Evolutionary conservation across 2,329 filamentous ascomycete genomes (phyloP).

Genomic region (Venturia oleaginea): DNA sequence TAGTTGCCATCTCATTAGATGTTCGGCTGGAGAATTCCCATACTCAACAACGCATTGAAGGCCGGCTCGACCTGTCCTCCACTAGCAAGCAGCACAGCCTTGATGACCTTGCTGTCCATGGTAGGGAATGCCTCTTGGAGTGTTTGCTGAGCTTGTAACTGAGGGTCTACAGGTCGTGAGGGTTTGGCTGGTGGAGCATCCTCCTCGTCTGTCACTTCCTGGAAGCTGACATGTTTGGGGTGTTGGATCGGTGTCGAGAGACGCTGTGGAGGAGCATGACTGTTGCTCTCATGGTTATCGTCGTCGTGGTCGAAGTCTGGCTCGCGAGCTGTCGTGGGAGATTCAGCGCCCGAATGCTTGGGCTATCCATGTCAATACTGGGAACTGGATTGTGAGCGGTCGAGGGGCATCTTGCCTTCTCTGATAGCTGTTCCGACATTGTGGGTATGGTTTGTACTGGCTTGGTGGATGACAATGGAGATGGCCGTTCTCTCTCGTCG

Average conservation of each 20-base stretch:
- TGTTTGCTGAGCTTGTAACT: slow-evolving; percentile 77
- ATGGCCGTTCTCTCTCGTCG: neutral
- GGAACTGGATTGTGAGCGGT: neutral
- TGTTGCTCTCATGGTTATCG: slow-evolving; percentile 40
- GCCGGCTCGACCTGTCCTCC: slow-evolving; percentile 81
- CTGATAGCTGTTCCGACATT: slow-evolving; percentile 10
- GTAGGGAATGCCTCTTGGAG: slow-evolving; percentile 88
- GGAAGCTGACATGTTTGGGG: slow-evolving; percentile 39
- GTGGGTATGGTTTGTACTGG: neutral
- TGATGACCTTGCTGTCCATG: slow-evolving; percentile 73
- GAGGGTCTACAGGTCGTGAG: slow-evolving; percentile 69
- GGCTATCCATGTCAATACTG: neutral
- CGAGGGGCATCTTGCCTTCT: slow-evolving; percentile 7
- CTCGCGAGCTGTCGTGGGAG: slow-evolving; percentile 29
- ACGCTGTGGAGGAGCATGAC: slow-evolving; percentile 24
- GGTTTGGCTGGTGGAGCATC: slow-evolving; percentile 63
- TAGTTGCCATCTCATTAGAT: slow-evolving; percentile 13
- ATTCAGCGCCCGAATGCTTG: slow-evolving; percentile 21
- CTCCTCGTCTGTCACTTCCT: slow-evolving; percentile 41
- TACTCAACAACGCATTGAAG: slow-evolving; percentile 88
- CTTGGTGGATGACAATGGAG: neutral
- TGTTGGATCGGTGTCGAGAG: slow-evolving; percentile 31
- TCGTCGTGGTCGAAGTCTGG: slow-evolving; percentile 54
- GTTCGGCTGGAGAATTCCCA: slow-evolving; percentile 19
- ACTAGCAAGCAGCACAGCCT: slow-evolving; percentile 79